Base-by-base conservation (phyloP, 2,329 filamentous ascomycete species). In the Coleophoma eucalyptorum region DNA sequence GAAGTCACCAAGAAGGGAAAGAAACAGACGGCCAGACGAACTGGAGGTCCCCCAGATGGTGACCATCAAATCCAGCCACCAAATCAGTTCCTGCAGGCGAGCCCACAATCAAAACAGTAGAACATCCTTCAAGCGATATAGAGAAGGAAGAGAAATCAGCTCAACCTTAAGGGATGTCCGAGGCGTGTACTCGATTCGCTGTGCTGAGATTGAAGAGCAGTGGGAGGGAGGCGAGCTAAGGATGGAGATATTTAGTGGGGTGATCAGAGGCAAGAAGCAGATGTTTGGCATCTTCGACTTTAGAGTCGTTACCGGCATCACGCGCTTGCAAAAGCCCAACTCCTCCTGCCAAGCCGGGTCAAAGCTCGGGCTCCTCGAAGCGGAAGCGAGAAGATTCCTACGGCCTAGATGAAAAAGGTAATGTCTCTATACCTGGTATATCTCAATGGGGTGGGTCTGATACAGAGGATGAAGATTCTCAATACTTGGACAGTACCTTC, bases 321-420 rank as follows among this genome's bases (percentile, higher is more conserved):
- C 58, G 55, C 53, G 54, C 37, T 57, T 59, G 42, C 52, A 58
- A 44, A 54, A 52, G 26, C n/a, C 57, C 55, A 19, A 41, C 50
- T 32, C 43, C 43, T 18, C 35, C 50, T 33, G 42, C 46, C 34
- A 53, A 52, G 38, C 11, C 26, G 4, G 49, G 51, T 18, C 47
- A 11, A 20, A 16, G 5, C 3, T 34, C 12, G 13, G 21, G 38
- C 11, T 18, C 34, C 18, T 53, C 48, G 16, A 55, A 50, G 31
- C 47, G 52, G 10, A 58, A 57, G 33, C 43, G 41, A 16, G 50
- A 58, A 32, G 44, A 52, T 31, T 44, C 42, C 13, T 44, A 44
- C n/a, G 42, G 26, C 7, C 6, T 49, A 12, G 55, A 58, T 33
- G 51, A 51, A 11, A 48, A 57, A 37, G 43, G 46, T 20, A 50